A percentile compares a stretch with the other conserved stretches of the same genome.
Evolutionary conservation across 2,329 filamentous ascomycete genomes (phyloP).

Genomic region (Torrubiella hemipterigena): DNA sequence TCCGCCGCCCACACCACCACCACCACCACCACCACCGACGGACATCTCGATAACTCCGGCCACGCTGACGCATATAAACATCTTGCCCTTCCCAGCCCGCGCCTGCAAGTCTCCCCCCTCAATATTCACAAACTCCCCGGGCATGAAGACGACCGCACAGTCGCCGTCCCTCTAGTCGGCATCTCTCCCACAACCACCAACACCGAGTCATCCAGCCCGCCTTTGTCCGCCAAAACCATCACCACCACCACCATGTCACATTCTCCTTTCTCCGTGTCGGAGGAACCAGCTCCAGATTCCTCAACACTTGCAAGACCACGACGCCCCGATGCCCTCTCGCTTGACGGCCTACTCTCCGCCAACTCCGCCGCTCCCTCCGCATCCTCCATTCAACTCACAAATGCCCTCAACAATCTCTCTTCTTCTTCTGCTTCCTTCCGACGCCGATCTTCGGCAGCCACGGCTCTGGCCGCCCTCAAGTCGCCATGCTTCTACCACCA

Average conservation of each 20-base stretch:
- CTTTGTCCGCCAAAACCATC: too few relatives aligned
- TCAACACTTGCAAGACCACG: too few relatives aligned
- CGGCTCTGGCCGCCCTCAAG: conserved; percentile 52
- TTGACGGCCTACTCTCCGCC: neutral
- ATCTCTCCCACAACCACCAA: conserved; percentile 37
- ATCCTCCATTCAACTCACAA: neutral
- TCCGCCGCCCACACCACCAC: conserved; percentile 3
- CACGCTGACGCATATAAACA: neutral
- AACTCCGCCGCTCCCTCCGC: neutral
- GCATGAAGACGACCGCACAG: too few relatives aligned
- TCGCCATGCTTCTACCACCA: conserved; percentile 98
- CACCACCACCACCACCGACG: conserved; percentile 48
- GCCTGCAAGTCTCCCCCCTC: too few relatives aligned
- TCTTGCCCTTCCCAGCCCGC: too few relatives aligned
- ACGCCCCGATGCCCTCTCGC: neutral
- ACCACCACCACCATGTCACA: conserved; percentile 21
- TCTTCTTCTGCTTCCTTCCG: neutral
- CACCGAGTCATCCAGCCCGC: conserved; percentile 22
- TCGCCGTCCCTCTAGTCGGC: conserved; percentile 48
- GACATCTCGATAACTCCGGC: neutral
- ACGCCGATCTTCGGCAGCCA: conserved; percentile 9
- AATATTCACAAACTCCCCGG: too few relatives aligned
- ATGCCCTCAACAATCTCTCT: neutral
- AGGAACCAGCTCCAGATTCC: too few relatives aligned
- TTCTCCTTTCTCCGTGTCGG: conserved; percentile 25